Percentiles rank a stretch among this genome's conserved stretches.
Evolutionary conservation across 2,329 filamentous ascomycete species (phyloP).

Genomic region (Botrytis fragariae): DNA sequence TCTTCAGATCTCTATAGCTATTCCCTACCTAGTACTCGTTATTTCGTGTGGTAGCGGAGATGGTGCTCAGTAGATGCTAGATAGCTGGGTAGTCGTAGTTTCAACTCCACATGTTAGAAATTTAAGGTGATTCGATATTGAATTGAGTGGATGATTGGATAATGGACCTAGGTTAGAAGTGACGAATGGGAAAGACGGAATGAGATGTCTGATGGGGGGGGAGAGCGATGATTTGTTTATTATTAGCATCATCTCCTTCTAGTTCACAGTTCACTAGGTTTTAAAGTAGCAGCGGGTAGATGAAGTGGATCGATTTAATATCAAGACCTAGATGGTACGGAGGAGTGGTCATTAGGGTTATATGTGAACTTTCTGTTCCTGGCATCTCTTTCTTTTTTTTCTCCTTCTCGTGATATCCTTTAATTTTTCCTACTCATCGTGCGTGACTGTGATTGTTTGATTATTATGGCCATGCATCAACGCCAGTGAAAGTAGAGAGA

Average conservation of each 20-base stretch:
- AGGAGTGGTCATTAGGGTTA: not conserved
- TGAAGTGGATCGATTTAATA: constrained; percentile 1
- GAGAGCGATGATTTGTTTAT: not conserved
- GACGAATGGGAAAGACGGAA: not conserved
- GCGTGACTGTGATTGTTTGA: not conserved
- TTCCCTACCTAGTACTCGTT: not conserved
- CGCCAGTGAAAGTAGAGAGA: not conserved
- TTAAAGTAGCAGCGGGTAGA: not conserved
- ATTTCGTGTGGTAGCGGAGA: not conserved
- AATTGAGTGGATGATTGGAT: not conserved
- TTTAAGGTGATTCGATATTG: not conserved
- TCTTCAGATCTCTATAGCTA: not conserved
- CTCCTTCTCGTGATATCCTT: not conserved
- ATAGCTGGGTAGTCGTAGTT: not conserved
- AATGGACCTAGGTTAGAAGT: not conserved
- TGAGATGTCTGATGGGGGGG: not conserved
- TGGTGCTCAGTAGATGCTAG: not conserved
- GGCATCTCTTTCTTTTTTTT: not conserved
- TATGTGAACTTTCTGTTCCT: not conserved
- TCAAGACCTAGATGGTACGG: not conserved
- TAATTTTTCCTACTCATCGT: not conserved
- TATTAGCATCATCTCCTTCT: not conserved
- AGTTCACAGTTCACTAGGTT: not conserved
- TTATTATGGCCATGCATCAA: not conserved
- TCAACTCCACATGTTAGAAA: not conserved